Evolutionary conservation across 805 yeast genomes (phyloP), one percentile per base, ranked within the genome.

Genomic region (Starmerella sirachaensis): DNA sequence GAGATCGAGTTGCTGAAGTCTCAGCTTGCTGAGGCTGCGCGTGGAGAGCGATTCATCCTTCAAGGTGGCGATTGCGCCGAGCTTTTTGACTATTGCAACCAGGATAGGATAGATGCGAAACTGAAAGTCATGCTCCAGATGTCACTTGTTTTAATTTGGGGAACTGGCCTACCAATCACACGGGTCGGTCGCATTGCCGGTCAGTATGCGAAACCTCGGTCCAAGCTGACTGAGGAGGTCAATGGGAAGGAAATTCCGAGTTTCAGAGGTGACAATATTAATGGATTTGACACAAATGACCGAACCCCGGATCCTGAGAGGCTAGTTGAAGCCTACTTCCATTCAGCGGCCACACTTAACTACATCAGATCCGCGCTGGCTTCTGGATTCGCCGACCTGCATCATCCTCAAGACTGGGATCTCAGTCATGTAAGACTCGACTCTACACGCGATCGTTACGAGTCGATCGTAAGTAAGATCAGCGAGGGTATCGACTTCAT

Each of bases 1-100:
- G 68, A 63, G 45, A 59, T 62, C 33, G 61, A 58, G 37, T 42
- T 42, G 8, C 49, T 62, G 28, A 52, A 54, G 38, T n/a, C 39
- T 8, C 55, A 56, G 45, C 57, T 63, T 10, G 50, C 55, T 12
- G 60, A 60, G 33, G 68, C 67, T 1, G 62, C 66, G 3, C 54
- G 58, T 4, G 68, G 68, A 12, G 58, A 59, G 42, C 65, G 65
- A n/a, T 63, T 63, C 38, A 58, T 63, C 22, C 53, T 63, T 16
- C 68, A 63, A 38, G 68, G 68, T 11, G 68, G 68, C 5, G 68
- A 63, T 47, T 63, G 68, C 35, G 68, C 68, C 10, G 68, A 63
- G 46, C 50, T 64, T 31, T 63, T 63, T 38, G 66, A 63, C 42
- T 64, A 64, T 47, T 63, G 68, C 51, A 57, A 55, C 43, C 54